Evolutionary conservation across 768 basidiomycete species (phyloP), one percentile per base, ranked within the genome.

Genomic region (Pleurotus platypus): DNA sequence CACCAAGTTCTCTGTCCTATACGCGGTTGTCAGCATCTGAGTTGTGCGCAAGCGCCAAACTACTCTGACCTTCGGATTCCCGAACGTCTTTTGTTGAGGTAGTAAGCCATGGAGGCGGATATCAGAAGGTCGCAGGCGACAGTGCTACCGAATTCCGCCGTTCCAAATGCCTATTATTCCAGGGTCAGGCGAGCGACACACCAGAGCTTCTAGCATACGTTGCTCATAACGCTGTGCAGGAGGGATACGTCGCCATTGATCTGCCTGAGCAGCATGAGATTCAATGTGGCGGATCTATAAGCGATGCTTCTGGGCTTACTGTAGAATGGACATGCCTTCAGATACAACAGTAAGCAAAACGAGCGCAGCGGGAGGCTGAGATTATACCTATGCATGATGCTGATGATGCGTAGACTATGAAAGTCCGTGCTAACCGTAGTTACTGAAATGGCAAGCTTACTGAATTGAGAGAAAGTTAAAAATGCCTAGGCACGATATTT

Each of bases 1-100:
- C 15, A 56, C 12, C 43, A 56, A 18, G 24, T 45, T 46, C 13
- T 56, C 43, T n/a, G 55, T 56, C 30, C 55, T 56, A 38, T 42
- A 54, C n/a, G 8, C 22, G 42, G n/a, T 30, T 15, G 16, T 51
- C 27, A 26, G 13, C 13, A 22, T 54, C 8, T 13, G 37, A 18
- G 27, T 6, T 30, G 5, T 30, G 27, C 27, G 27, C 27, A 30
- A 22, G 22, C 6, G 18, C 13, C 5, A 13, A 43, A 12, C 20
- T 7, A 54, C 18, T 18, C 12, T 8, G 6, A 54, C 51, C 2
- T 54, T 22, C 42, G n/a, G 22, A 54, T 54, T 15, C 37, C 38
- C 18, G 51, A 40, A 1, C 51, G 51, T 20, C 51, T 54, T 16
- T 42, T 26, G n/a, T 40, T 40, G 2, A 56, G 55, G 43, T 27